Conservation (phyloP, 768 basidiomycete genomes). For the Arthromyces matolae region DNA sequence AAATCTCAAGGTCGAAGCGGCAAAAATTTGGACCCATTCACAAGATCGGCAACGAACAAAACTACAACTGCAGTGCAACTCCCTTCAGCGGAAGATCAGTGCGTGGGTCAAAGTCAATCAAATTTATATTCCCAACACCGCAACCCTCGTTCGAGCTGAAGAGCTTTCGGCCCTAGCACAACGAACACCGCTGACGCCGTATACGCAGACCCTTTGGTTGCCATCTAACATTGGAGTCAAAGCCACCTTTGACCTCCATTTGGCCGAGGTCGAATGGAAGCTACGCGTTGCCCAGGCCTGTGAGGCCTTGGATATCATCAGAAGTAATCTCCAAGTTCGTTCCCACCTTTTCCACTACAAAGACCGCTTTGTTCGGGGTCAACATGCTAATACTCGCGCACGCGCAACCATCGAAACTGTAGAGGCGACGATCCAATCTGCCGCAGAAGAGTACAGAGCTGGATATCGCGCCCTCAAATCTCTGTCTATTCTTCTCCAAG, state of each 20-base stretch:
- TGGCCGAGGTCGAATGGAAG: conserved; percentile 10
- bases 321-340: conserved; percentile 3
- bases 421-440: not conserved
- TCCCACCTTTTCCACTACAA: conserved; percentile 9
- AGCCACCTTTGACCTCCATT: not conserved
- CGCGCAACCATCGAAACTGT: not conserved
- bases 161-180: not conserved
- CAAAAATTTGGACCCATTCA: conserved; percentile 4
- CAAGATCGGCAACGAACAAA: conserved; percentile 10
- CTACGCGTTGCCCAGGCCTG: conserved; percentile 10
- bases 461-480: not conserved
- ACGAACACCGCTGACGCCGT: not conserved
- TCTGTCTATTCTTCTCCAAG: no score
- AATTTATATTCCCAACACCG: conserved; percentile 12
- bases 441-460: conserved; percentile 7
- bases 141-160: not conserved
- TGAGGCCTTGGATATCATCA: conserved; percentile 9
- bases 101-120: conserved; percentile 13
- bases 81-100: conserved; percentile 8
- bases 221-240: conserved; percentile 3
- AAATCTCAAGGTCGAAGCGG: not conserved
- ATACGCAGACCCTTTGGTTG: conserved; percentile 1
- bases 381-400: conserved; percentile 9
- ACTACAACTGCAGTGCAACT: conserved; percentile 8
- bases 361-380: conserved; percentile 6